phyloP scores from a whole-genome alignment of 306 rosid genomes.

The Cercis canadensis region DNA sequence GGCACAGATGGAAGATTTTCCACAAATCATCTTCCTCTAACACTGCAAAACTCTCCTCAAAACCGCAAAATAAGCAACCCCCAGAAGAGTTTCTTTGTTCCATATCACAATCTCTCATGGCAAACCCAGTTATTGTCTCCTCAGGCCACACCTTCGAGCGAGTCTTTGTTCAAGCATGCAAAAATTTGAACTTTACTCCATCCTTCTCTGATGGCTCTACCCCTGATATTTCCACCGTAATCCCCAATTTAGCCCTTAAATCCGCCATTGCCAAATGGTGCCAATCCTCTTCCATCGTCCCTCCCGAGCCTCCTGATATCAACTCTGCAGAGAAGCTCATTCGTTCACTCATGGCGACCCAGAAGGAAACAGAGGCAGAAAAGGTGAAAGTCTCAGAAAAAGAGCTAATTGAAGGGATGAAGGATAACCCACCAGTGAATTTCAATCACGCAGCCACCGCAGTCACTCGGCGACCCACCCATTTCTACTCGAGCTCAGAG shows the following conservation, averaged over 20 bases:
- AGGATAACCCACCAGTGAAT: constrained; percentile 42
- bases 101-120: constrained; percentile 72
- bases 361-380: not conserved
- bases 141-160: constrained; percentile 93
- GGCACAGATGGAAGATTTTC: constrained; percentile 77
- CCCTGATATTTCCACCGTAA: constrained; percentile 76
- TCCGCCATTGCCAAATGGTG: constrained; percentile 82
- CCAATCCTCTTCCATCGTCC: constrained; percentile 37
- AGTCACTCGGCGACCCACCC: constrained; percentile 32
- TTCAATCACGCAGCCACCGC: constrained; percentile 56
- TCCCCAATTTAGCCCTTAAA: constrained; percentile 82
- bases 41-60: constrained; percentile 38
- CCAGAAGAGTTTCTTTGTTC: constrained; percentile 90
- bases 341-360: constrained; percentile 40
- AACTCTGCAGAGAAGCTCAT: constrained; percentile 52
- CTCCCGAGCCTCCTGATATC: constrained; percentile 48
- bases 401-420: constrained; percentile 38
- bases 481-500: constrained; percentile 55
- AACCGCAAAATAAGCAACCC: constrained; percentile 36
- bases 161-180: constrained; percentile 58
- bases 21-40: constrained; percentile 39
- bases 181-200: constrained; percentile 61
- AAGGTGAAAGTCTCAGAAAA: constrained; percentile 29
- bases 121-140: constrained; percentile 87
- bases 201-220: constrained; percentile 57